Base-by-base conservation (phyloP, 31 red algal genomes). In the Odonthalia washingtoniensis region DNA sequence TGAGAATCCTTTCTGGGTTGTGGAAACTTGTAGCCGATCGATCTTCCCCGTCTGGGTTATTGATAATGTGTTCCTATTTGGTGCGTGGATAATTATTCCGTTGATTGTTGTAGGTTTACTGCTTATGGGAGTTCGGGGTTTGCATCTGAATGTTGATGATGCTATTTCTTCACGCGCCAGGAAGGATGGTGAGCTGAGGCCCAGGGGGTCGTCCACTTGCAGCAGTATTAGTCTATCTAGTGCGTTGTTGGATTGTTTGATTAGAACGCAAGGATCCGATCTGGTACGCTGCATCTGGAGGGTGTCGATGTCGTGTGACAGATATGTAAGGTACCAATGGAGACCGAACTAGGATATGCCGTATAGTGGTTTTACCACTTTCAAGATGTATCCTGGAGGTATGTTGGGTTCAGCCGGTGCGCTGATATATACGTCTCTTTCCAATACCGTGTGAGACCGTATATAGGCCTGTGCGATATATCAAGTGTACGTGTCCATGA, bases 91-190 rank as follows among this genome's bases (percentile, higher is more conserved):
- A 57, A 21, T 57, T 21, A 57, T 14, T 57, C 49, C 49, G 49
- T 57, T 57, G 49, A 57, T 14, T 14, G 9, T 9, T 57, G 21
- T 57, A 21, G 21, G 9, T 14, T 57, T 21, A 9, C 12, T 57
- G 49, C 21, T 57, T 21, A 82, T 24, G 2, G 1, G 28, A n/a
- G 16, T 82, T 5, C 78, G 3, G 9, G 52, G 78, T 40, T 82
- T 82, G 61, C 9, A 12, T 26, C 46, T 1, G 53, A 81, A 68
- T 1, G 2, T 32, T 0, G 5, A 24, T 3, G 1, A 3, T 33
- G 39, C 32, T 27, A 36, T 12, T 79, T 82, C 78, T 18, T 82
- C 78, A 24, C 4, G 40, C 16, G 1, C 14, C 42, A 82, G 37
- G 43, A 82, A 82, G 0, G 61, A 6, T 43, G 39, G 3, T 18